Evolutionary conservation across 139 green algal genomes (phyloP), one percentile per base, ranked within the genome.

Genomic region (Pseudopediastrum boryanum): DNA sequence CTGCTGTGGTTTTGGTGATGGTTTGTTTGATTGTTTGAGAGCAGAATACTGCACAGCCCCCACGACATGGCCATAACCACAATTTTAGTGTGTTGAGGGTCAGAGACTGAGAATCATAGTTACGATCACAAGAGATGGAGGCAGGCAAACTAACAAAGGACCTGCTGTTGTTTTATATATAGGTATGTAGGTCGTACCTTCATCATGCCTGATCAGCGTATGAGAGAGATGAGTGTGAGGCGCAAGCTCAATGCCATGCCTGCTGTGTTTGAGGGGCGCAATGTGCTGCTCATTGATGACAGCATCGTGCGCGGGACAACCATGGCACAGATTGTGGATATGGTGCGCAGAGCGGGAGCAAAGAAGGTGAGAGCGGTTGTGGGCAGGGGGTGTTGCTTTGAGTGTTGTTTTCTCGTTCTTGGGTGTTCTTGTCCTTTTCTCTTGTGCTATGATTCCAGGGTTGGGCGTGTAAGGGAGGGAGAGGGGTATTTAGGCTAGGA

Each of bases 181-280:
- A n/a, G 96, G 0, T 99, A 99, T 85, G 96, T 99, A 19, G 97
- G 97, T 9, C 93, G 97, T 77, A 99, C 97, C 65, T 99, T 99
- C 92, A 99, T 99, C 91, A 98, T 99, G 96, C 97, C 97, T 8
- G 92, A 98, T 86, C 93, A 96, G 85, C 87, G 90, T 48, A 92
- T 94, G 83, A 85, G 96, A 27, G 96, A 98, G 93, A 89, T 98
- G 84, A 89, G 80, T 12, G 97, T 99, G 64, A 85, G 93, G n/a
- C 89, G 96, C 66, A 98, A 98, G 92, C 90, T 99, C 25, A 98
- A 98, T 79, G 95, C 96, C 44, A 98, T 99, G 96, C 90, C 92
- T 66, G 90, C 89, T 0, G 94, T 98, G 33, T 98, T 98, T 80
- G 75, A 89, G 63, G 85, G 91, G 66, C 96, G 97, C 85, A 93